Evolutionary conservation across 192 early-diverging fungal genomes (phyloP).

Genomic region (Coemansia sp.): DNA sequence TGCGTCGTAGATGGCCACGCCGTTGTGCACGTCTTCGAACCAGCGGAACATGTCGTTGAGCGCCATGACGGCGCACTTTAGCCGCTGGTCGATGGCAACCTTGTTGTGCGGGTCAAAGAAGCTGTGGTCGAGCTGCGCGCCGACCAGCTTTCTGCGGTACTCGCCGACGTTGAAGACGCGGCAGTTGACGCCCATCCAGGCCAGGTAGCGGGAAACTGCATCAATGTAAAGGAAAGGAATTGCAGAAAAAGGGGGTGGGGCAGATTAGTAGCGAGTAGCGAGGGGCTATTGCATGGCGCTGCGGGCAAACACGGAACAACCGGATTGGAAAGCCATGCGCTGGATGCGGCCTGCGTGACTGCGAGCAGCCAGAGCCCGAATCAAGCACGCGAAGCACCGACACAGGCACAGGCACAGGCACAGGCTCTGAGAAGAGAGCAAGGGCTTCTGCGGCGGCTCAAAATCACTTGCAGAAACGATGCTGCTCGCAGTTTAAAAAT

Average conservation of each 20-base stretch:
- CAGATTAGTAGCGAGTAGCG: too few species aligned
- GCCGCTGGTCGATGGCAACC: slow-evolving; percentile 66
- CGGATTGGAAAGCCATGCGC: neutral
- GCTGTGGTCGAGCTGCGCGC: slow-evolving; percentile 73
- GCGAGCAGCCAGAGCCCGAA: neutral
- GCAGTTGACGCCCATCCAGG: slow-evolving; percentile 91
- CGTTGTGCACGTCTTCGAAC: slow-evolving; percentile 77
- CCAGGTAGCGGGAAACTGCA: slow-evolving; percentile 85
- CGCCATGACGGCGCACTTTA: slow-evolving; percentile 77
- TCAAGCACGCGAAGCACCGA: neutral
- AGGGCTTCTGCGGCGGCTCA: neutral
- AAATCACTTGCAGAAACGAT: too few species aligned
- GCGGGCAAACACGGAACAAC: slow-evolving; percentile 3
- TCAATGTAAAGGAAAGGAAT: neutral
- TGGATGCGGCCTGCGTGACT: neutral
- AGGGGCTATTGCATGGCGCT: too few species aligned
- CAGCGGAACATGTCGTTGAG: slow-evolving; percentile 90
- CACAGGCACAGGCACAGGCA: too few species aligned
- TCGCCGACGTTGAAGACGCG: slow-evolving; percentile 98
- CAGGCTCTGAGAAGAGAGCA: neutral
- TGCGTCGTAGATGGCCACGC: slow-evolving; percentile 96
- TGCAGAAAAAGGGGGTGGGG: neutral
- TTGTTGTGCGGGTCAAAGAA: slow-evolving; percentile 91
- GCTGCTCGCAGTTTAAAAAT: too few species aligned
- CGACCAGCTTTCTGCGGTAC: slow-evolving; percentile 88